Evolutionary conservation across 1,139 yeast genomes (phyloP), one percentile per base, ranked within the genome.

Genomic region (Geotrichum siamense): DNA sequence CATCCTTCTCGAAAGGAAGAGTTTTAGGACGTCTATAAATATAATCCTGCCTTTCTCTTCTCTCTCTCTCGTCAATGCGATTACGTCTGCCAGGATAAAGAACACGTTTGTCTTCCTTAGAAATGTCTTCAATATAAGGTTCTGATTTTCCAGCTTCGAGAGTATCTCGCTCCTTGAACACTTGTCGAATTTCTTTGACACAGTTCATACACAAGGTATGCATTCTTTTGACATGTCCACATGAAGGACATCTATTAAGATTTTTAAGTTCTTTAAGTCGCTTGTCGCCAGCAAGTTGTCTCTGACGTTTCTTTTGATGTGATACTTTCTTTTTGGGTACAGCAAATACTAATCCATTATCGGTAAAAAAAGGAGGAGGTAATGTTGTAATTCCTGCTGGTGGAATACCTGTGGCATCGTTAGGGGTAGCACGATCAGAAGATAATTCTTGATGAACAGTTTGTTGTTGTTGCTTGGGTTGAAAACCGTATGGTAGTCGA

Each of bases 251-350:
- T 61, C 94, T 76, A 52, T 82, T 85, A 55, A 91, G 68, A 60
- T 84, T 82, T 48, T 79, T 75, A 53, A 84, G 71, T 44, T 80
- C 79, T 61, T 85, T 78, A 53, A 83, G 70, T 58, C 87, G 93
- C 62, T 86, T 89, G 51, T 76, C 72, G 10, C 87, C 94, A 13
- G 85, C 83, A 56, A 83, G 80, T 54, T 84, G 74, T 66, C 82
- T 79, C 59, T 76, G 81, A 64, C 97, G 79, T 60, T 85, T 82
- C 65, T 86, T 83, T 67, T 78, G 77, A 61, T 85, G 84, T 6
- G 97, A 86, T 10, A 78, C 79, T 65, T 86, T 87, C 76, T 89
- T 87, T 71, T 91, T 91, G 46, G 98, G 97, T 2, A 79, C 96
- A 2, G 98, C 97, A 53, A 70, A 70, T 48, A 85, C 70, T 30